Base-by-base conservation (phyloP, 139 green algal species). In the Chloropicon primus region DNA sequence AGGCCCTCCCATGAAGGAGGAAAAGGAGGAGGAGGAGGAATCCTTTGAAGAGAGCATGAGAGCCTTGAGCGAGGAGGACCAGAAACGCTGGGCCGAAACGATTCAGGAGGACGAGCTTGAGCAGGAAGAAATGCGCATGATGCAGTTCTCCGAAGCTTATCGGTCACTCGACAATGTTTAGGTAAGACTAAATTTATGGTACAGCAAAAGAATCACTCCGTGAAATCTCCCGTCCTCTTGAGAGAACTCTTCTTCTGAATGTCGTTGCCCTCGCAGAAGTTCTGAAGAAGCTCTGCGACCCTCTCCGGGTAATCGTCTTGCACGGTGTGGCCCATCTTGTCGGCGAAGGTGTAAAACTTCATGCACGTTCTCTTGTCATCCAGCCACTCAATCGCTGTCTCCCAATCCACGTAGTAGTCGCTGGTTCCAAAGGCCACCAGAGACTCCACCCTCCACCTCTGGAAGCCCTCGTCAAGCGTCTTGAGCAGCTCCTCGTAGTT, bases 361-460 rank as follows among this genome's bases (percentile, higher is more conserved):
- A 91, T 88, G 79, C 77, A 82, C 2, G 87, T 91, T 10, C 87
- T 77, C 81, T 89, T 91, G 29, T 26, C 80, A 0, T 91, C 86
- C 76, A 91, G 78, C 74, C 83, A 91, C 10, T 84, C 84, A 54
- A 87, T 82, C 2, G 79, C 75, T 24, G 71, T 79, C 23, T 74
- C 82, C 17, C 87, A 74, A 24, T 87, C 53, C 1, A 94, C 76
- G 79, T 92, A 92, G 23, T 86, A 81, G 81, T 94, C 90, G 23
- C 77, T 84, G 54, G 77, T 53, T 21, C 89, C 90, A 81, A 89
- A 89, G 2, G 92, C 72, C 25, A 76, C 76, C 53, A 93, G 72
- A 1, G 77, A 83, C 25, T 90, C 86, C 28, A 86, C 84, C 25
- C 82, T 78, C 87, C 88, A 94, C 21, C 24, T 84, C 1, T 22